Percentiles rank a stretch among this genome's conserved stretches.
phyloP scores from a whole-genome alignment of 352 stramenopile genomes.

The Elongisporangium anandrum region DNA sequence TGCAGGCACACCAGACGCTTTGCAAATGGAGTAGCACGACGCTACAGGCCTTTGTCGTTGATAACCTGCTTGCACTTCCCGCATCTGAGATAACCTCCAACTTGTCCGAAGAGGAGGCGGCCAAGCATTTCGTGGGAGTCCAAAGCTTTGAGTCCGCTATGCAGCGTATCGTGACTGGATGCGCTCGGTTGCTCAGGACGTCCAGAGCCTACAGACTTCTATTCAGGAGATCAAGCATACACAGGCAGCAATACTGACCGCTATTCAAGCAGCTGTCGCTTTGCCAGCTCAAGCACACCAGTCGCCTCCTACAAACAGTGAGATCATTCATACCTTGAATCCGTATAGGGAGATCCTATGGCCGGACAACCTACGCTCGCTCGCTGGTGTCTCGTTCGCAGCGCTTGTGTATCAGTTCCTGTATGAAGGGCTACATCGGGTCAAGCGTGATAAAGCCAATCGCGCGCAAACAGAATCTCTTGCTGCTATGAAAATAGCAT shows the following conservation, averaged over 20 bases:
- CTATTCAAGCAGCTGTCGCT: neutral
- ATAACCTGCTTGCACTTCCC: neutral
- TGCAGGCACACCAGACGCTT: neutral
- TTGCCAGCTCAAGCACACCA: neutral
- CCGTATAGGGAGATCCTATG: neutral
- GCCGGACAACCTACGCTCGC: neutral
- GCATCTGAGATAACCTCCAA: neutral
- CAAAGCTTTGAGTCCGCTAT: neutral
- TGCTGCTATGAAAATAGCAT: neutral
- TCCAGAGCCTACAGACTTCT: neutral
- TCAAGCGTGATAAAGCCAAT: neutral
- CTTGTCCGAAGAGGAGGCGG: neutral
- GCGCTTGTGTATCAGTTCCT: neutral
- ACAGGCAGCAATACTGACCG: neutral
- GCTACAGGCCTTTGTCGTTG: neutral
- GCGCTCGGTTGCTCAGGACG: neutral
- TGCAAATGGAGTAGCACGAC: neutral
- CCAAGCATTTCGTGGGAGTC: neutral
- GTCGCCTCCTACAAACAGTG: neutral
- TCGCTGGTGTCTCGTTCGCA: neutral
- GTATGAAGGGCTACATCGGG: neutral
- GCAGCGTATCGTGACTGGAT: neutral
- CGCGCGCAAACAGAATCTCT: neutral
- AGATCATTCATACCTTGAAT: neutral
- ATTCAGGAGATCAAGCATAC: neutral